Base-by-base conservation (phyloP, 2,329 filamentous ascomycete genomes). In the Davidsoniella eucalypti region DNA sequence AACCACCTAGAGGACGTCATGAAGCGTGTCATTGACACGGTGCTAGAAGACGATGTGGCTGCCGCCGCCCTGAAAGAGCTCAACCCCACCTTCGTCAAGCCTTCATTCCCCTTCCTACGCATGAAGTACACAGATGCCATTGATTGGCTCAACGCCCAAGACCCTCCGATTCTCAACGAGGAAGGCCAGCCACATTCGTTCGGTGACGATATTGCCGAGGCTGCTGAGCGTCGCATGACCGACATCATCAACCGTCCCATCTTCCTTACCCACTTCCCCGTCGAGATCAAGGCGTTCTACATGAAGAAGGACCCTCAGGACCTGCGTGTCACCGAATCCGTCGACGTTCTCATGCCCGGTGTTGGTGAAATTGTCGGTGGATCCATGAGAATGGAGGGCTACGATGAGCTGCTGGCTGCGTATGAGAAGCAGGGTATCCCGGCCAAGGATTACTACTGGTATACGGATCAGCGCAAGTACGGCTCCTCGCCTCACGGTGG, bases 221-320 rank as follows among this genome's bases (percentile, higher is more conserved):
- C 92, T 10, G 92, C 92, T 10, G 92, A 98, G 75, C 84, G 92
- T 59, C 78, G 74, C 63, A 98, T 98, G 92, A 96, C 90, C 1
- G 92, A 98, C 64, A 84, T 82, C 58, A 94, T 98, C 72, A 92
- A 93, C 78, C 72, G 78, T 50, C 92, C 92, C 55, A 94, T 98
- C 65, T 86, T 96, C 71, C 75, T 96, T 40, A 96, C 90, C 2
- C 90, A 96, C 68, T 98, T 98, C 78, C 92, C 92, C 17, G 81
- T 81, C 53, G 87, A 90, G 69, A 94, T 98, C 74, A 98, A 98
- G 74, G 84, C 92, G 1, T 98, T 98, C 66, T 98, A 98, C 75
- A 98, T 98, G 92, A 82, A 88, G 68, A 88, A 83, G 67, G 92
- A 90, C 59, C 71, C 73, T 41, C 67, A 75, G 26, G 92, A 98